Evolutionary conservation across 2,329 filamentous ascomycete species (phyloP).

Genomic region (Arthrobotrys sinensis): DNA sequence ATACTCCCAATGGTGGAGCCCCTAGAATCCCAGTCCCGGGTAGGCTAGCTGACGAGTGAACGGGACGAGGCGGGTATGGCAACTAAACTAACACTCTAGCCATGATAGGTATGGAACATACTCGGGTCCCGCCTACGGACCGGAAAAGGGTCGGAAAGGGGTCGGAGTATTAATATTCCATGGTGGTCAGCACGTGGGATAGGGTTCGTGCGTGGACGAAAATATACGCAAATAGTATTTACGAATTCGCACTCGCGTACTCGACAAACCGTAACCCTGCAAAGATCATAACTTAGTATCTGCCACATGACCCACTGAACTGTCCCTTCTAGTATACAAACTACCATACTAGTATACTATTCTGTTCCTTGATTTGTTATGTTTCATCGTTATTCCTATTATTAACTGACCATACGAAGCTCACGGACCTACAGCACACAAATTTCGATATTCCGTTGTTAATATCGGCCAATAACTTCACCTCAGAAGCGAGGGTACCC

Average conservation of each 20-base stretch:
- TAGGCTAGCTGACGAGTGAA: constrained; percentile 7
- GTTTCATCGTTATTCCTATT: not conserved
- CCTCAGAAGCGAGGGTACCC: not conserved
- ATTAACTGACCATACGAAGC: not conserved
- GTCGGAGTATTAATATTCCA: constrained; percentile 6
- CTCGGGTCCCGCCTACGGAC: not conserved
- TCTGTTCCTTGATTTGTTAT: not conserved
- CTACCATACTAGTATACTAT: not conserved
- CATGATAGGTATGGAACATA: not conserved
- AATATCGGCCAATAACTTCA: not conserved
- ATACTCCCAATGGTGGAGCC: not conserved
- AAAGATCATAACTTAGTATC: not conserved
- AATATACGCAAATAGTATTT: not conserved
- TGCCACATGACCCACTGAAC: not conserved
- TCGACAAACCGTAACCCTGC: not conserved
- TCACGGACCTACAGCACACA: not conserved
- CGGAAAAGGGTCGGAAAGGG: not conserved
- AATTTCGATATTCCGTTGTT: not conserved
- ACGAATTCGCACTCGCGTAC: not conserved
- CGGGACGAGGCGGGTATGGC: constrained; percentile 20
- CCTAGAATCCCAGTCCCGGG: not conserved
- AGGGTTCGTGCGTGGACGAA: constrained; percentile 12
- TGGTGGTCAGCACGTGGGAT: constrained; percentile 6
- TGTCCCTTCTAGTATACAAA: not conserved
- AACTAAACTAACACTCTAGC: not conserved